Evolutionary conservation across 495 filamentous ascomycete species (phyloP).

Genomic region (Polyplosphaeria fusca): DNA sequence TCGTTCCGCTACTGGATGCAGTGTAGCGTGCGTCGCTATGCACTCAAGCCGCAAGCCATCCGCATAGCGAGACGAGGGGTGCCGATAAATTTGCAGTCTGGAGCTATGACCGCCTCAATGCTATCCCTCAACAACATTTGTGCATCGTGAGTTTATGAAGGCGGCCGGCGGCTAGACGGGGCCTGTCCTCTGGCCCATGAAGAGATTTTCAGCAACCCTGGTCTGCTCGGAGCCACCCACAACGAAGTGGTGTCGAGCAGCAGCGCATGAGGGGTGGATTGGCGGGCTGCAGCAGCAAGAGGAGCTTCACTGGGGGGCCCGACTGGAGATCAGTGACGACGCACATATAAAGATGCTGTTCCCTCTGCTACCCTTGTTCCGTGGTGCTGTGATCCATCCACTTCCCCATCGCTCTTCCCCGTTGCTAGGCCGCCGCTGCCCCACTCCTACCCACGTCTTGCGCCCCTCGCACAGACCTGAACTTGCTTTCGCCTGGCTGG

Average conservation of each 20-base stretch:
- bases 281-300: too few relatives aligned
- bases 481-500: neutral
- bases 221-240: neutral
- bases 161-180: neutral
- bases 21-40: neutral
- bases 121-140: slow-evolving; percentile 23
- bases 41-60: slow-evolving; percentile 21
- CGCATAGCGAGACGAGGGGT: slow-evolving; percentile 7
- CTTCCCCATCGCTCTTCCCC: too few relatives aligned
- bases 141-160: slow-evolving; percentile 15
- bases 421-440: slow-evolving; percentile 5
- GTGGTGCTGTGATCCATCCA: too few relatives aligned
- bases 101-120: slow-evolving; percentile 24
- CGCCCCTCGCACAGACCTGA: slow-evolving; percentile 13
- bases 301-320: too few relatives aligned
- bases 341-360: too few relatives aligned
- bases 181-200: too few relatives aligned
- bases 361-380: too few relatives aligned
- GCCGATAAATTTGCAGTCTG: slow-evolving; percentile 23
- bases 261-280: too few relatives aligned
- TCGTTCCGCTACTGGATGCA: neutral
- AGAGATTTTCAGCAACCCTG: neutral
- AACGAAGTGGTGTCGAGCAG: too few relatives aligned
- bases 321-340: too few relatives aligned
- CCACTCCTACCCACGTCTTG: slow-evolving; percentile 20